Evolutionary conservation across 257 asterid species (phyloP), one percentile per base, ranked within the genome.

Genomic region (Solanum pimpinellifolium): DNA sequence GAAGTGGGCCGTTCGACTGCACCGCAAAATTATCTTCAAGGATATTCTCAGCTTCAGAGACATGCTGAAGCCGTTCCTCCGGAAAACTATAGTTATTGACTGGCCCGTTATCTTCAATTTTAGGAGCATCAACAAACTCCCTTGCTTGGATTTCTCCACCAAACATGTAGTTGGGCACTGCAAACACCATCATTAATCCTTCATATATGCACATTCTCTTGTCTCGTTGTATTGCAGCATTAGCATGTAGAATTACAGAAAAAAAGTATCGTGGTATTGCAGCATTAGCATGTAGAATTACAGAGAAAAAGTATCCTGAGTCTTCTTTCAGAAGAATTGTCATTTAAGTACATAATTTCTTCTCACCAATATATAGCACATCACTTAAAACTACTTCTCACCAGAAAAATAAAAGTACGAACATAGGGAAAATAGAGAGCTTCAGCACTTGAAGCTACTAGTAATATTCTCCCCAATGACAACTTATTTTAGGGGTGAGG

Each of bases 1-100:
- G 97, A 91, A 93, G 91, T 37, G 97, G 91, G 89, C 98, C 99
- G 72, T 96, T 96, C 31, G 99, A 91, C 42, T 91, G 96, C 83
- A 83, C 92, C 2, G 89, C 93, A 91, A 88, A 97, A 77, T 88
- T 90, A 74, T 95, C 93, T 78, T 95, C 98, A 23, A 92, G 82
- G 88, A 93, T 90, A 72, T 90, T 89, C 86, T 92, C 98, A 60
- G 94, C 85, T 91, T 92, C 94, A 16, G 95, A 90, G 85, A 90
- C 91, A 83, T 91, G 92, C 89, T 92, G 94, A 27, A 92, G 89
- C 77, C 90, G 96, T 87, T 96, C 98, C 66, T 93, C 95, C 8
- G 88, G 75, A 90, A 92, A 96, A 85, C 84, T 89, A 85, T 95
- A 93, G 87, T 87, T 87, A 85, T 92, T 91, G 85, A 90, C 88